phyloP scores from a whole-genome alignment of 345 rosid species.

The Geranium brycei region DNA sequence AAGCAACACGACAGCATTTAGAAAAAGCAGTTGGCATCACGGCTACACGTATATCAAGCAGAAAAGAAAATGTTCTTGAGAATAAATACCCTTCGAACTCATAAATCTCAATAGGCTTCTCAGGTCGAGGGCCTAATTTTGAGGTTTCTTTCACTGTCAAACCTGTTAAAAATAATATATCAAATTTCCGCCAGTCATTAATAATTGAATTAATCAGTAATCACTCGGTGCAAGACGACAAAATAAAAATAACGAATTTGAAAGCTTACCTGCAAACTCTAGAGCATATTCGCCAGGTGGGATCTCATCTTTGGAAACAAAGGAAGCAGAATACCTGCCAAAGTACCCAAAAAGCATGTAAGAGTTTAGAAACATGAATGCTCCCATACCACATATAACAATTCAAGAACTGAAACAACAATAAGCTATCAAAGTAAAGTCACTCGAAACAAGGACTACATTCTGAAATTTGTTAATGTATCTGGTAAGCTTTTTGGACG shows the following conservation, averaged over 20 bases:
- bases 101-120: constrained; percentile 80
- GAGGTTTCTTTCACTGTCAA: constrained; percentile 59
- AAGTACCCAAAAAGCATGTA: constrained; percentile 2
- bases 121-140: constrained; percentile 80
- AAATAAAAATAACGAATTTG: not conserved
- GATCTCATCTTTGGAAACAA: constrained; percentile 58
- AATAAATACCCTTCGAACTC: constrained; percentile 73
- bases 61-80: not conserved
- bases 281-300: constrained; percentile 63
- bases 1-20: not conserved
- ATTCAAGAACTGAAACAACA: not conserved
- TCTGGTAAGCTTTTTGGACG: not conserved
- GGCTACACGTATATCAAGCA: not conserved
- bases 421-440: not conserved
- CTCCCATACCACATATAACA: not conserved
- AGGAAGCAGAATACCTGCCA: constrained; percentile 66
- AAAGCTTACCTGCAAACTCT: constrained; percentile 43
- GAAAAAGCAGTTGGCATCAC: not conserved
- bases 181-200: not conserved
- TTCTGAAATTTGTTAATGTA: not conserved
- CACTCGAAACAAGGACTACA: too few relatives aligned
- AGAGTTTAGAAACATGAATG: not conserved
- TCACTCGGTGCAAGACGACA: not conserved
- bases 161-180: constrained; percentile 28
- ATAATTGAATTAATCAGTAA: not conserved